Conservation (phyloP, 2,329 filamentous ascomycete species). For the Fusarium albosuccineum region DNA sequence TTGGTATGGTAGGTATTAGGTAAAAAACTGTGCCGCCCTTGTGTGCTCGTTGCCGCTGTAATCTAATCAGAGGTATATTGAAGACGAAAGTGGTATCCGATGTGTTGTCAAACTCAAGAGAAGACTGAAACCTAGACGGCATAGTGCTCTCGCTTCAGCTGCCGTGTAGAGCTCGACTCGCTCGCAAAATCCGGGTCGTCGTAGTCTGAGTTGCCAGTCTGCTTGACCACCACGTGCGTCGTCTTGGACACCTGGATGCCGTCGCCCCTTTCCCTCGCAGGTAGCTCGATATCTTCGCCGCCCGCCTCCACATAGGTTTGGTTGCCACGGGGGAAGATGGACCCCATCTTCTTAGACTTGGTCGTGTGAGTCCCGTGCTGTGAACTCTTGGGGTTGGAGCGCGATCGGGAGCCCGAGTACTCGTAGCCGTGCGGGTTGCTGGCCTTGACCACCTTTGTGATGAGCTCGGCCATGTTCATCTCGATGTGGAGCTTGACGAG, state of each 20-base stretch:
- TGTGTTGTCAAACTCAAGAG: not conserved
- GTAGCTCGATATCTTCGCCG: conserved; percentile 37
- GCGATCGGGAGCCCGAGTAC: conserved; percentile 41
- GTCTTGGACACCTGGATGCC: conserved; percentile 46
- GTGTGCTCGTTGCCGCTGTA: conserved; percentile 7
- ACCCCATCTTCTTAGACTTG: conserved; percentile 32
- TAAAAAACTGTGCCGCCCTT: not conserved
- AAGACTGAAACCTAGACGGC: conserved; percentile 4
- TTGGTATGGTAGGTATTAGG: conserved; percentile 2
- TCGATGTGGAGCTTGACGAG: conserved; percentile 68
- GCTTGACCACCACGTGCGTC: conserved; percentile 39
- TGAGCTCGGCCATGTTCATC: conserved; percentile 66
- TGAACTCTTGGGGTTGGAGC: conserved; percentile 37
- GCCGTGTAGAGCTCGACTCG: conserved; percentile 44
- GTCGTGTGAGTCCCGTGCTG: conserved; percentile 12
- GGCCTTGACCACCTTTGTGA: conserved; percentile 55
- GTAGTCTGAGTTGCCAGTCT: conserved; percentile 32
- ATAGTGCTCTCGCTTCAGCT: conserved; percentile 41
- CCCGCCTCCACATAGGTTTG: conserved; percentile 40
- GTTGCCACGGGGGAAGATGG: conserved; percentile 41
- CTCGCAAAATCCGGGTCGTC: conserved; percentile 41
- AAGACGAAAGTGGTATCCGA: conserved; percentile 7
- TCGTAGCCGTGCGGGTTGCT: conserved; percentile 44
- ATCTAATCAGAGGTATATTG: conserved; percentile 14
- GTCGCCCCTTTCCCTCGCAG: conserved; percentile 13